Base-by-base conservation (phyloP, 1,139 yeast genomes). In the Chernovozyma aurita region DNA sequence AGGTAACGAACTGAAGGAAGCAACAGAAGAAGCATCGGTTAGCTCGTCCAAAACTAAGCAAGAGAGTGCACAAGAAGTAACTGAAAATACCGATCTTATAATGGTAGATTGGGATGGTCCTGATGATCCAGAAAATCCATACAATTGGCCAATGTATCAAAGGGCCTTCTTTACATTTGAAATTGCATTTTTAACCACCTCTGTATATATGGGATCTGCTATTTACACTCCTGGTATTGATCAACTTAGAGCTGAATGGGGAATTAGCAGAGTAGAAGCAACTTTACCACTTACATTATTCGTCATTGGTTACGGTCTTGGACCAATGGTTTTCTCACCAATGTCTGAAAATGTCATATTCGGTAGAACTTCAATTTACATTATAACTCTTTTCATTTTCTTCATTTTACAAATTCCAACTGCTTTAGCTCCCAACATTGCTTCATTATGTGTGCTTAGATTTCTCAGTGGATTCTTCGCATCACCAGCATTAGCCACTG, bases 161-260 rank as follows among this genome's bases (percentile, higher is more conserved):
- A 76, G 74, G 48, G 34, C 57, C 0, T 36, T 71, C 17, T 62
- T 75, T 30, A 54, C 68, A 1, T 14, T 65, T 6, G 58, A 68
- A 39, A 59, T 75, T 22, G 63, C 69, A 33, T 38, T 74, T 27
- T 59, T 79, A 38, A 76, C 84, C 2, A 54, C 65, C 3, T 61
- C 73, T 4, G 78, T 77, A 3, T 80, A 80, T 47, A 73, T 77
- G 69, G 82, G 78, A 4, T 67, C 84, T 1, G 78, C 85, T 1
- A 71, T 78, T 18, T 77, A 73, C 46, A 71, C 84, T 1, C 83
- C 85, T 0, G 81, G 80, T 13, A 41, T 61, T 18, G 53, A 53
- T 5, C 47, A 56, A 24, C 51, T 65, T 21, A 54, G 47, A 55
- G 52, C 35, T 16, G 49, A 57, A 45, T 68, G 53, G 30, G 38